Evolutionary conservation across 441 rosid genomes (phyloP), one percentile per base, ranked within the genome.

Genomic region (Arabidopsis lyrata): DNA sequence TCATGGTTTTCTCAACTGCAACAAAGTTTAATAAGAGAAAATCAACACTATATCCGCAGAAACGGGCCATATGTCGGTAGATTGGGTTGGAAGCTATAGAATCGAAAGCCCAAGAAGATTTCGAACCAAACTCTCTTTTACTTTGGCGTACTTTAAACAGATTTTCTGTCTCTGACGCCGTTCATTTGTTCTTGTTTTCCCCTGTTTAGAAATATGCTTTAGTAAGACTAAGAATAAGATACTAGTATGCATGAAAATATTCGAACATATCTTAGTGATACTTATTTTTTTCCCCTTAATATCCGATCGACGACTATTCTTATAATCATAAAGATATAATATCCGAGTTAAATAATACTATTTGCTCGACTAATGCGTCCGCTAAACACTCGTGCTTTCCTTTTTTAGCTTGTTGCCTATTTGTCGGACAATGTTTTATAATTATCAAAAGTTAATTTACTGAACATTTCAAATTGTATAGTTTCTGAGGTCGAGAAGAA

Each of bases 301-400:
- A 44, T 73, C 56, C 38, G n/a, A n/a, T n/a, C n/a, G 69, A 72
- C 70, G 76, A 72, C 63, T 63, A 63, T 53, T 20, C 65, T 41
- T 20, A 59, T 15, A 20, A 29, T 12, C 18, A 68, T 31, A 29
- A 45, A 36, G 8, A 20, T 2, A 22, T 38, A 42, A 16, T 36
- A 52, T 44, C 2, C 14, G 18, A 54, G 18, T 55, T 68, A 52
- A 68, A 6, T 55, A 45, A 44, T 54, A n/a, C n/a, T n/a, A 61
- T 52, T 16, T 32, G 36, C 60, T 63, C 65, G 70, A 54, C 74
- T 69, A 62, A 44, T 68, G 47, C 66, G 47, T 70, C 79, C 79
- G 66, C 38, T 63, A 76, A 76, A 70, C 75, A 69, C 71, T 70
- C 75, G 72, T 76, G 75, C 75, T 63, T 76, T 70, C 79, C 75